A percentile compares a stretch with the other conserved stretches of the same genome.
These are phyloP conservation scores for Naganishia kalamii DNA, from an alignment of 768 basidiomycete species.

Conservation along the genomic window DNA sequence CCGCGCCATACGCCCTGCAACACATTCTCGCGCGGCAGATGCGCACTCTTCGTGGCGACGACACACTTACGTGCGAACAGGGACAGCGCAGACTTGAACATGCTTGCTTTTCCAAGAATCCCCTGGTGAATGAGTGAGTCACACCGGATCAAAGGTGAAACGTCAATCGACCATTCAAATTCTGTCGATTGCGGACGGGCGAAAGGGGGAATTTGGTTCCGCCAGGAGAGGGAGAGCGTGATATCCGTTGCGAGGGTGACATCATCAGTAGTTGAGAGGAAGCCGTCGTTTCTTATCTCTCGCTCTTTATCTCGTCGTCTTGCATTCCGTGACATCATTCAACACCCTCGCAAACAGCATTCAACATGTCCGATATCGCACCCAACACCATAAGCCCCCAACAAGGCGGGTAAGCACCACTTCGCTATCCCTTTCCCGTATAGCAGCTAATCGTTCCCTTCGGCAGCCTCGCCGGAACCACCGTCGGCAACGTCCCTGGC, in stretches of 20 bases:
- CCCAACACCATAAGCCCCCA: slow-evolving; percentile 5
- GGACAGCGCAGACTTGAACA: background rate
- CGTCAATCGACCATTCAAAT: too few species aligned
- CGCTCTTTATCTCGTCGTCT: too few species aligned
- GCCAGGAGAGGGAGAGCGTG: too few species aligned
- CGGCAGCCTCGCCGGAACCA: slow-evolving; percentile 3
- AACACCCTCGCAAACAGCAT: background rate
- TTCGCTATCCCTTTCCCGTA: background rate
- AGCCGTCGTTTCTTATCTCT: too few species aligned
- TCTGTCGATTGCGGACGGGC: too few species aligned
- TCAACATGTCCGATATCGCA: background rate
- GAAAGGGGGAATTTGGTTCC: too few species aligned
- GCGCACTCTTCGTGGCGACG: background rate
- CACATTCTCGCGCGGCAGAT: background rate
- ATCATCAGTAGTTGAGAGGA: background rate
- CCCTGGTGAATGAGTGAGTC: too few species aligned
- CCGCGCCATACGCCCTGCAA: too few species aligned
- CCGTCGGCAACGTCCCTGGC: slow-evolving; percentile 12
- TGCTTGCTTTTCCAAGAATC: background rate
- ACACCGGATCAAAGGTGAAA: too few species aligned
- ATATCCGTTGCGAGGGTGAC: background rate
- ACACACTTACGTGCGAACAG: background rate
- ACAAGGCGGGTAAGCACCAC: slow-evolving; percentile 1
- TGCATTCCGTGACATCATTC: too few species aligned
- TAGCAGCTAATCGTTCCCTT: background rate